Percentiles rank a stretch among this genome's conserved stretches.
These are phyloP conservation scores for Colletotrichum tabaci DNA, from an alignment of 2,329 filamentous ascomycete genomes.

Conservation along the genomic window DNA sequence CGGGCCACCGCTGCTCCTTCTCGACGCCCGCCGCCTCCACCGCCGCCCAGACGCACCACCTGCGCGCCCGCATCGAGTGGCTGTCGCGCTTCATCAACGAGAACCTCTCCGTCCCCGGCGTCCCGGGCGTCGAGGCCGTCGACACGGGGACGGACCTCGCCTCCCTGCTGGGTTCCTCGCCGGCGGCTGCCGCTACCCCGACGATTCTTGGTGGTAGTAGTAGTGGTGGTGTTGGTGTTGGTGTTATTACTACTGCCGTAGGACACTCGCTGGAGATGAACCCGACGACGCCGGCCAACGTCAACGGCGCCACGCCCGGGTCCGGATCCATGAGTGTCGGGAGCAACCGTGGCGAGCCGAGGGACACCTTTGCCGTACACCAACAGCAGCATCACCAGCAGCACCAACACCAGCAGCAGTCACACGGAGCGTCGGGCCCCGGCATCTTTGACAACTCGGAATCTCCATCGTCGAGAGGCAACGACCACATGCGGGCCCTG, in stretches of 20 bases:
- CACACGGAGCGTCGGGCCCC: no score
- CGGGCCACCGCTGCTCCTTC: conserved; percentile 57
- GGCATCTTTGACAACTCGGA: not conserved
- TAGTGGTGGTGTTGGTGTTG: no score
- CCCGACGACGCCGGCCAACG: conserved; percentile 26
- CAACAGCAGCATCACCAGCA: conserved; percentile 7
- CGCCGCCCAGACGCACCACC: conserved; percentile 53
- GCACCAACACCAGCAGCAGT: no score
- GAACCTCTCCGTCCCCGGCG: conserved; percentile 46
- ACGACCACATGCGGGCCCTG: conserved; percentile 31
- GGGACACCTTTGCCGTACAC: conserved; percentile 12
- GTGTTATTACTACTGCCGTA: not conserved
- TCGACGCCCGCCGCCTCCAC: conserved; percentile 49
- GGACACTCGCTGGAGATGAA: conserved; percentile 20
- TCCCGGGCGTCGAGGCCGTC: conserved; percentile 51
- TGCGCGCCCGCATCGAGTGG: conserved; percentile 59
- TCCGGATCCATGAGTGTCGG: conserved; percentile 20
- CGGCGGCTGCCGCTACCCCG: not conserved
- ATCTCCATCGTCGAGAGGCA: conserved; percentile 28
- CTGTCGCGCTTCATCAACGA: conserved; percentile 56
- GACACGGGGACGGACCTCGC: conserved; percentile 54
- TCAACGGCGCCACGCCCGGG: conserved; percentile 32
- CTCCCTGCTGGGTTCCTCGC: conserved; percentile 33
- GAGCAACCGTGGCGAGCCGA: conserved; percentile 24
- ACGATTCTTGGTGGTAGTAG: no score